Base-by-base conservation (phyloP, 345 rosid genomes). In the Toxicodendron radicans region DNA sequence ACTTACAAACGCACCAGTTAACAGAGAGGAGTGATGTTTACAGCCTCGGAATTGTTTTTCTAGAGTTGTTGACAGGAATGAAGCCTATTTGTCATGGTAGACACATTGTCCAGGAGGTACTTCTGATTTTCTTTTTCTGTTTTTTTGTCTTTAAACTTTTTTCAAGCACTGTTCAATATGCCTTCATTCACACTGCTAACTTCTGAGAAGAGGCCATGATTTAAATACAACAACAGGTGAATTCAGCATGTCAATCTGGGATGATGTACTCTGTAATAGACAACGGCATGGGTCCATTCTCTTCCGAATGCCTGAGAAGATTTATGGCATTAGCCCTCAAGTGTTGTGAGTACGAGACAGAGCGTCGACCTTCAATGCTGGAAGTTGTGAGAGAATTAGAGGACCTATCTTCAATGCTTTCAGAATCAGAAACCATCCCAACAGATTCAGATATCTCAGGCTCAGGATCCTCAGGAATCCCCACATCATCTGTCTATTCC, bases 1-100 rank as follows among this genome's bases (percentile, higher is more conserved):
- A 87, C 71, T 81, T 79, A 73, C 64, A 79, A 66, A 83, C 87
- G 68, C 79, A 74, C 82, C 75, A 79, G 54, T 73, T 87, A 63
- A 85, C 88, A 3, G 88, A 85, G 56, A 85, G 85, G 78, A 87
- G 88, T 41, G 90, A 87, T 46, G 87, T 84, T 5, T 87, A 81
- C 78, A 87, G 90, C 78, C 79, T 87, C 0, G 88, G 90, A 32
- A 70, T 87, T 4, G 87, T 87, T 20, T 81, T 87, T 74, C 81
- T 85, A 16, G 90, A 87, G 59, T 85, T 87, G 18, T 73, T 85
- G 24, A 85, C 88, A 12, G 88, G 88, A 53, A 83, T 83, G 90
- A 73, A 58, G 17, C 87, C 87, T 2, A 83, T 83, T 57, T 81
- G 76, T 33, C 87, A 79, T 14, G 88, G 90, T 16, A 83, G 76